These are phyloP conservation scores for Alternaria triticimaculans DNA, from an alignment of 2,329 filamentous ascomycete species.

Conservation along the genomic window DNA sequence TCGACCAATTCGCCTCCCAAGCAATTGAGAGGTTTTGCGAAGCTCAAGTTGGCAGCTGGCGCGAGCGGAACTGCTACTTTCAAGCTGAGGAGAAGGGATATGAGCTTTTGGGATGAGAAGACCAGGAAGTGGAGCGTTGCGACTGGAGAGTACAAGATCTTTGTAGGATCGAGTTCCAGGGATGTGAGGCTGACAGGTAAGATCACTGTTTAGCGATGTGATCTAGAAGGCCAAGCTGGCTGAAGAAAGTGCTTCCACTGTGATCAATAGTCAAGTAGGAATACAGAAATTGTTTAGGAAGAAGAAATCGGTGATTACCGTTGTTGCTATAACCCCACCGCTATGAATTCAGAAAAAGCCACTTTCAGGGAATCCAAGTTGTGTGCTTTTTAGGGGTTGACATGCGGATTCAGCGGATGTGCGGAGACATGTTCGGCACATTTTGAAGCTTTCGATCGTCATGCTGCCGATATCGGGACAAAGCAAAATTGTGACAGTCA, in stretches of 20 bases:
- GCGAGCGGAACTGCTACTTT: slow-evolving; percentile 42
- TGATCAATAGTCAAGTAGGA: not conserved
- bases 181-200: slow-evolving; percentile 45
- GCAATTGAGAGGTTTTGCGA: slow-evolving; percentile 48
- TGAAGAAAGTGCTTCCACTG: not conserved
- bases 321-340: not conserved
- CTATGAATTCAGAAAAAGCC: not conserved
- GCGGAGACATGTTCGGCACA: not conserved
- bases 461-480: not conserved
- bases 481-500: not conserved
- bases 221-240: not conserved
- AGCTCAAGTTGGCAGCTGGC: slow-evolving; percentile 41
- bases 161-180: slow-evolving; percentile 46
- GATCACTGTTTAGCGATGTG: slow-evolving; percentile 36
- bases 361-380: not conserved
- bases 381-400: not conserved
- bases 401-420: not conserved
- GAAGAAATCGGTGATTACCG: not conserved
- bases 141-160: slow-evolving; percentile 41
- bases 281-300: not conserved
- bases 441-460: not conserved
- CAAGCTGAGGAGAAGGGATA: slow-evolving; percentile 44
- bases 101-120: slow-evolving; percentile 47
- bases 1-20: slow-evolving; percentile 39
- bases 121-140: slow-evolving; percentile 45